These are phyloP conservation scores for Aspergillus funiculosus DNA, from an alignment of 495 filamentous ascomycete species.

Conservation along the genomic window DNA sequence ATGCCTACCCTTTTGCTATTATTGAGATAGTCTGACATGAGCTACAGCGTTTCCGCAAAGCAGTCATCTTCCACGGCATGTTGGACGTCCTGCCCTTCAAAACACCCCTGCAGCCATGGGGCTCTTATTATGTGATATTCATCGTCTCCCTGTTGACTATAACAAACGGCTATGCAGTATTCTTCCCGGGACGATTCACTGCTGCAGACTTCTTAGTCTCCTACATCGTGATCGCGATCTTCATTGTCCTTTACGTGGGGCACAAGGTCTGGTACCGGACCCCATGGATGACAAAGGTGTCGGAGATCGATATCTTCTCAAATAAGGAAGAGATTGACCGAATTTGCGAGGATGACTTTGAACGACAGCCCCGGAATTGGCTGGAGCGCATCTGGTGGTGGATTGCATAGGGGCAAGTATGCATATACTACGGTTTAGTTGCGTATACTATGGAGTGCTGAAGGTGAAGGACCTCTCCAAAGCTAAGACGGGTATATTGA, in stretches of 20 bases:
- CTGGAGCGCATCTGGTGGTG: constrained; percentile 32
- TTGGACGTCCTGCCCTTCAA: constrained; percentile 48
- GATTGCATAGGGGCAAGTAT: constrained; percentile 16
- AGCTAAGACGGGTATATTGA: too few relatives aligned
- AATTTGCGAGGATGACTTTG: constrained; percentile 24
- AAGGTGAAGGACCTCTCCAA: too few relatives aligned
- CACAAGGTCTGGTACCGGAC: constrained; percentile 32
- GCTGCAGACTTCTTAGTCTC: constrained; percentile 47
- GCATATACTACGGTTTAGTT: too few relatives aligned
- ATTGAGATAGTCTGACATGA: background rate
- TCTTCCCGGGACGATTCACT: constrained; percentile 47
- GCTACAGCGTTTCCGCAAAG: constrained; percentile 40
- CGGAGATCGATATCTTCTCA: constrained; percentile 28
- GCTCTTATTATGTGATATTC: constrained; percentile 48
- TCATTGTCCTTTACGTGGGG: constrained; percentile 58
- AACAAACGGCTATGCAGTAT: constrained; percentile 60
- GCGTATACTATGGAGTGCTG: too few relatives aligned
- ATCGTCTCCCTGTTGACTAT: constrained; percentile 53
- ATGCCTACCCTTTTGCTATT: background rate
- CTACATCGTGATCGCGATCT: constrained; percentile 54
- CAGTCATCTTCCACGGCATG: constrained; percentile 35
- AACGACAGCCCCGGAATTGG: constrained; percentile 28
- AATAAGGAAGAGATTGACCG: constrained; percentile 33
- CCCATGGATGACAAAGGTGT: constrained; percentile 47
- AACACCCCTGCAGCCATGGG: constrained; percentile 49